Percentiles rank a stretch among this genome's conserved stretches.
Conservation (phyloP, 192 early-diverging fungal species). For the Coemansia sp. region DNA sequence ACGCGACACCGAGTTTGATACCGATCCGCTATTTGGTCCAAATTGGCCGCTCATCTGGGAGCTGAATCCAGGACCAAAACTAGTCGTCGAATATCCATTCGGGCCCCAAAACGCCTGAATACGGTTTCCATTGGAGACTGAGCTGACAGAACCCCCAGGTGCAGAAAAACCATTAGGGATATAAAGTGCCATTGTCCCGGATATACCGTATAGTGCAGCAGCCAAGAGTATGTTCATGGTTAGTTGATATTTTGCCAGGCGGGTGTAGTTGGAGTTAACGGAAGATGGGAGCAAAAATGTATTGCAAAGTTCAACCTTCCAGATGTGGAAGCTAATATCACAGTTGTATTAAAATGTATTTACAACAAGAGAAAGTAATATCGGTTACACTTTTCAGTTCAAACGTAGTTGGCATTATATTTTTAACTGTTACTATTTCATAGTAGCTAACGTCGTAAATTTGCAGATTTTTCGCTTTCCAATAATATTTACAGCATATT, state of each 20-base stretch:
- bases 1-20: conserved; percentile 41
- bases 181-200: conserved; percentile 3
- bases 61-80: conserved; percentile 40
- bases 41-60: conserved; percentile 45
- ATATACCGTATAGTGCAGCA: background rate
- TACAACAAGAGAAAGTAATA: no score
- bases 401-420: background rate
- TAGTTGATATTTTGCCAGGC: background rate
- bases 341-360: background rate
- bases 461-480: background rate
- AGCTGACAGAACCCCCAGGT: conserved; percentile 21
- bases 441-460: background rate
- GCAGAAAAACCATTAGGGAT: conserved; percentile 12
- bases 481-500: background rate
- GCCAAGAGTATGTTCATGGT: background rate
- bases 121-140: conserved; percentile 26
- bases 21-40: conserved; percentile 26
- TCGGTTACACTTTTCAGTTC: background rate
- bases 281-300: background rate
- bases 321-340: background rate
- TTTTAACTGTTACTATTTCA: background rate
- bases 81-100: conserved; percentile 34
- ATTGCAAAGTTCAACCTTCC: background rate
- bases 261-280: background rate
- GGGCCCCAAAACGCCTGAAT: conserved; percentile 46